Base-by-base conservation (phyloP, 306 rosid genomes). In the Gleditsia sinensis region DNA sequence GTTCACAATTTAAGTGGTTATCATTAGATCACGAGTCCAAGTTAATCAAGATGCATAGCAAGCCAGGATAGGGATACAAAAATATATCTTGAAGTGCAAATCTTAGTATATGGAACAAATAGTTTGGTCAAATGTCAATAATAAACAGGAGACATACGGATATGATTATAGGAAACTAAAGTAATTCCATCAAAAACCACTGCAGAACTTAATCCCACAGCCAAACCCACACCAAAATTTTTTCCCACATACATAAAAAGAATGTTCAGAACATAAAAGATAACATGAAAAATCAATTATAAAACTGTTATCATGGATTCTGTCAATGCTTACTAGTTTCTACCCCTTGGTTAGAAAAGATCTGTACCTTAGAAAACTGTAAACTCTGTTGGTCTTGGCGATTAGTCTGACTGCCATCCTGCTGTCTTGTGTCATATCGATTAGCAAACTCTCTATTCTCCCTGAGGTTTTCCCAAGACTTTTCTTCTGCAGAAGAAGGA, bases 321-420 rank as follows among this genome's bases (percentile, higher is more conserved):
- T 30, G 36, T 48, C 60, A 12, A 37, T 48, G 70, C 27, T 57
- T 13, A 71, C 63, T n/a, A n/a, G n/a, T n/a, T n/a, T n/a, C n/a
- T 87, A 92, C 95, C 94, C 81, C 92, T 79, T 84, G 93, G 81
- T 82, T 86, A 66, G 88, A 82, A 62, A 88, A 81, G 54, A 78
- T 69, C 2, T 82, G 87, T 69, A 78, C 68, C 91, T 89, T 87
- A 20, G 66, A 46, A 81, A 79, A 89, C 82, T 89, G 88, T 27
- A 90, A 81, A 80, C 70, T 87, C 45, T 23, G 73, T 80, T 87
- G 92, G 36, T 91, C 90, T 66, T 82, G 97, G 48, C 90, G 94
- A 79, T 71, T 82, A 66, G n/a, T 69, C 72, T 82, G 90, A 79
- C 74, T 85, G 23, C 69, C 70, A 10, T 89, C 91, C 74, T 81